phyloP scores from a whole-genome alignment of 768 basidiomycete genomes.

The Tephrocybe sp. region DNA sequence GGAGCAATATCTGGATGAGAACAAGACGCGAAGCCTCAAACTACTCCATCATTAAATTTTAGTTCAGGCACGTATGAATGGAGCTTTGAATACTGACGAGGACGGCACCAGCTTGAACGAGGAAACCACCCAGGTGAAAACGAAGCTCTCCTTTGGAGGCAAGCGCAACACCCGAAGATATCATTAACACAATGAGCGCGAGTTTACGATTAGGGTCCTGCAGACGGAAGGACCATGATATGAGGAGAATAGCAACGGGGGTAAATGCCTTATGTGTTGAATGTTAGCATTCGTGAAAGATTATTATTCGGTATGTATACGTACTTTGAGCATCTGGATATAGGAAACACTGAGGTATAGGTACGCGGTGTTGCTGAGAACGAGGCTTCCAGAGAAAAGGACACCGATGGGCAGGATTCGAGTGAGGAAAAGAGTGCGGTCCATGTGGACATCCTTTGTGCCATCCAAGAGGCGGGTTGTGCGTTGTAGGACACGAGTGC shows the following conservation, averaged over 20 bases:
- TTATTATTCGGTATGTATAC: not conserved
- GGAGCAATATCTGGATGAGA: conserved; percentile 92
- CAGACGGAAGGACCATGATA: conserved; percentile 72
- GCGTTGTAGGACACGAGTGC: conserved; percentile 81
- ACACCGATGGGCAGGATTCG: conserved; percentile 93
- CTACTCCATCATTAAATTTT: conserved; percentile 29
- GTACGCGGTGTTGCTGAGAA: conserved; percentile 91
- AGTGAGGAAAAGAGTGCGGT: conserved; percentile 70
- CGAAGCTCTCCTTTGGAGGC: conserved; percentile 86
- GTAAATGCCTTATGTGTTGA: conserved; percentile 68
- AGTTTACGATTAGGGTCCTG: conserved; percentile 66
- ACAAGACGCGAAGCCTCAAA: conserved; percentile 95
- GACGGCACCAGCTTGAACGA: conserved; percentile 85
- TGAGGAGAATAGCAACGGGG: conserved; percentile 86
- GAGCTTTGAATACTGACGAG: conserved; percentile 46
- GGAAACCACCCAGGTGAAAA: conserved; percentile 85
- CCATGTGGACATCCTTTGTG: conserved; percentile 74
- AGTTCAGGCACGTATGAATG: not conserved
- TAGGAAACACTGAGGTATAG: conserved; percentile 89
- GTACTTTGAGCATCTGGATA: conserved; percentile 90
- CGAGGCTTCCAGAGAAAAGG: conserved; percentile 88
- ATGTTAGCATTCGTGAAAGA: not conserved
- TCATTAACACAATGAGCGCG: conserved; percentile 82
- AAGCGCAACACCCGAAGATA: conserved; percentile 85
- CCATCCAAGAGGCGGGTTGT: conserved; percentile 82